phyloP scores from a whole-genome alignment of 345 rosid genomes.

The Viola odorata region DNA sequence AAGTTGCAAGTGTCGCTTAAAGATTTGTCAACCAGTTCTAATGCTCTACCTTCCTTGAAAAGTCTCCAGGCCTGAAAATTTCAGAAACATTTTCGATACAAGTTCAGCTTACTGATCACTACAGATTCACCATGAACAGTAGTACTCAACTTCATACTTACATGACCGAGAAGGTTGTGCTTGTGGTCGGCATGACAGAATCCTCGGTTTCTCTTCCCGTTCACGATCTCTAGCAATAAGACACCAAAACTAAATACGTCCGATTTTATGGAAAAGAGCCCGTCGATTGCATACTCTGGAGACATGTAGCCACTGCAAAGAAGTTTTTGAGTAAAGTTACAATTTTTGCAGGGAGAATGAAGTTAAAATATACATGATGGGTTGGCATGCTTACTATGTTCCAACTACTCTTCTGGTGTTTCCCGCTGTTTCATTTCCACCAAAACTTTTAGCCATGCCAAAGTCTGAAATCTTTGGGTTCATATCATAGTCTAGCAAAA shows the following conservation, averaged over 20 bases:
- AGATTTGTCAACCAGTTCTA: constrained; percentile 10
- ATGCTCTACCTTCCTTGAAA: constrained; percentile 8
- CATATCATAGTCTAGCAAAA: constrained; percentile 31
- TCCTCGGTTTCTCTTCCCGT: constrained; percentile 24
- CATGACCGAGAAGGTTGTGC: constrained; percentile 29
- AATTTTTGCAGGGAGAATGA: background rate
- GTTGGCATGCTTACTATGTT: constrained; percentile 34
- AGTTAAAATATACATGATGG: background rate
- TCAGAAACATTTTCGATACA: background rate
- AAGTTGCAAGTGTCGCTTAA: background rate
- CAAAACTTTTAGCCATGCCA: constrained; percentile 34
- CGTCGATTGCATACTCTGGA: constrained; percentile 35
- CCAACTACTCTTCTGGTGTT: constrained; percentile 42
- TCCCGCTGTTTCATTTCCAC: constrained; percentile 26
- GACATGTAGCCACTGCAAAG: constrained; percentile 33
- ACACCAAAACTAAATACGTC: constrained; percentile 32
- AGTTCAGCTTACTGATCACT: background rate
- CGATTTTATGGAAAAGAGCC: constrained; percentile 26
- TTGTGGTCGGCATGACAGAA: constrained; percentile 20
- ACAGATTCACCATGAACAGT: background rate
- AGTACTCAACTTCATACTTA: constrained; percentile 5
- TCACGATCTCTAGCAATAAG: constrained; percentile 24
- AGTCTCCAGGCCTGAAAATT: constrained; percentile 28
- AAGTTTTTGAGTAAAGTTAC: background rate
- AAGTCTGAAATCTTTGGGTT: constrained; percentile 39